These are phyloP conservation scores for Aspergillus campestris DNA, from an alignment of 495 filamentous ascomycete species.

Conservation along the genomic window DNA sequence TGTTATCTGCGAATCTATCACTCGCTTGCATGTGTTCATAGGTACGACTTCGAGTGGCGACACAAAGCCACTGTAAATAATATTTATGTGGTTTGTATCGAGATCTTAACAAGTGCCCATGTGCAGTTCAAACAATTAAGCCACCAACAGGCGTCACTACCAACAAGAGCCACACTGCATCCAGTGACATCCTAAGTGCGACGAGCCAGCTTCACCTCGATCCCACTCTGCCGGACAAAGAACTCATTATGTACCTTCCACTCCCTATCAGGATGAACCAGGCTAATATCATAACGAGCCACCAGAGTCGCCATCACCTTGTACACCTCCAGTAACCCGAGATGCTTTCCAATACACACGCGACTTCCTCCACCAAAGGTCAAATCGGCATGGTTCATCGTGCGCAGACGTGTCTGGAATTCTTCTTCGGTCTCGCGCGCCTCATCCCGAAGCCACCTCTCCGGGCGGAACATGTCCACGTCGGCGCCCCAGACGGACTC, in stretches of 20 bases:
- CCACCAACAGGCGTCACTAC: too few species aligned
- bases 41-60: too few species aligned
- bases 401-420: conserved; percentile 38
- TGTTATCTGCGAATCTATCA: too few species aligned
- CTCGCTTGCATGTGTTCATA: too few species aligned
- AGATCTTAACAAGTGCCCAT: too few species aligned
- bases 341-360: conserved; percentile 47
- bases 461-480: conserved; percentile 52
- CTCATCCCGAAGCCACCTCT: conserved; percentile 53
- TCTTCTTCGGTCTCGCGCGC: conserved; percentile 31
- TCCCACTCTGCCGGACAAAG: conserved; percentile 46
- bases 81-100: too few species aligned
- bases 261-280: conserved; percentile 34
- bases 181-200: background rate
- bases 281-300: conserved; percentile 42
- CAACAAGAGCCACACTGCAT: too few species aligned
- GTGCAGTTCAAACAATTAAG: too few species aligned
- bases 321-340: conserved; percentile 49
- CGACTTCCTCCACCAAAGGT: conserved; percentile 47
- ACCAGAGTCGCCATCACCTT: conserved; percentile 46
- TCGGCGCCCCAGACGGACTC: conserved; percentile 53
- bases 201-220: conserved; percentile 14
- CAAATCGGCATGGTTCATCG: conserved; percentile 26
- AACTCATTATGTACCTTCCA: conserved; percentile 44
- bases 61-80: too few species aligned